Conservation (phyloP, 768 basidiomycete genomes). For the Pisolithus sp. region DNA sequence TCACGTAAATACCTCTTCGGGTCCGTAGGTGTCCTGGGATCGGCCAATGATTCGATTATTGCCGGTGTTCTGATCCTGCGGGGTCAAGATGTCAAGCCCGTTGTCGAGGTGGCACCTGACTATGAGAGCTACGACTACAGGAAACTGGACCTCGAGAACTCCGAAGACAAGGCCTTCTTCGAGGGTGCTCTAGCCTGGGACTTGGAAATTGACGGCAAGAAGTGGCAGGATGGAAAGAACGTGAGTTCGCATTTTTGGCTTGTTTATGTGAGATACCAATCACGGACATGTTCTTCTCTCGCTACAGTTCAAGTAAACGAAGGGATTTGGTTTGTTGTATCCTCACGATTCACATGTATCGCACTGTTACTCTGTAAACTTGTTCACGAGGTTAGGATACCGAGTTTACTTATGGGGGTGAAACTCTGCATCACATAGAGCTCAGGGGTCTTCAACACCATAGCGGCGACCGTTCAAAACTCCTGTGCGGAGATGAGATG, state of each 20-base stretch:
- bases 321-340: not conserved
- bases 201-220: slow-evolving; percentile 79
- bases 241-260: slow-evolving; percentile 41
- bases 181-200: slow-evolving; percentile 94
- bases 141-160: slow-evolving; percentile 67
- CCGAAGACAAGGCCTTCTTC: slow-evolving; percentile 82
- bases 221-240: slow-evolving; percentile 88
- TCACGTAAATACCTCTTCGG: slow-evolving; percentile 96
- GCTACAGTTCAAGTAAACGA: slow-evolving; percentile 27
- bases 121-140: slow-evolving; percentile 84
- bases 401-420: too few species aligned
- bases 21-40: slow-evolving; percentile 86
- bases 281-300: not conserved
- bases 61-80: slow-evolving; percentile 77
- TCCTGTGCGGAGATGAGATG: too few species aligned
- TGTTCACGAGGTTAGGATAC: too few species aligned
- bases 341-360: too few species aligned
- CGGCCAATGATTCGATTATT: slow-evolving; percentile 71
- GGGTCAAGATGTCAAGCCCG: slow-evolving; percentile 65
- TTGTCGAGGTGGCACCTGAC: slow-evolving; percentile 80
- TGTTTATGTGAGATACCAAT: not conserved
- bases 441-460: too few species aligned
- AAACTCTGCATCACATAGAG: too few species aligned
- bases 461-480: too few species aligned
- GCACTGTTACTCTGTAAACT: too few species aligned